phyloP scores from a whole-genome alignment of 1,284 basidiomycete genomes.

The Apiotrichum gamsii region DNA sequence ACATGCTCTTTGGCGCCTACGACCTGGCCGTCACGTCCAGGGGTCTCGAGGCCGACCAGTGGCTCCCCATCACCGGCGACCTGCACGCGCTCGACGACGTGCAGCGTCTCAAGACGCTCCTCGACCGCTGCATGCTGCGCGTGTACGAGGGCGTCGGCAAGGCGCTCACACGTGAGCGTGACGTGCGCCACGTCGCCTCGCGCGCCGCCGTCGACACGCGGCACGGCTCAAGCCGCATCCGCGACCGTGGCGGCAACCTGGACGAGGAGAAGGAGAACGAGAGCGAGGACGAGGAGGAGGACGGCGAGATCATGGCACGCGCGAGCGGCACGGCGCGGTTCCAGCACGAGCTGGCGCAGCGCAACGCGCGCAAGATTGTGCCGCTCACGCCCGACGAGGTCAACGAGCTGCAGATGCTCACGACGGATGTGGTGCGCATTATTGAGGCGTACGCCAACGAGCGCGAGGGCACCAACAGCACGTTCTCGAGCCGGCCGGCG shows the following conservation, averaged over 20 bases:
- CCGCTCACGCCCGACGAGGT: conserved; percentile 61
- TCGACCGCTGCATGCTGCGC: conserved; percentile 80
- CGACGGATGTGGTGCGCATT: conserved; percentile 64
- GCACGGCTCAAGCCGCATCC: conserved; percentile 21
- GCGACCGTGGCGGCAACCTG: conserved; percentile 23
- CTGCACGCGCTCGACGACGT: conserved; percentile 74
- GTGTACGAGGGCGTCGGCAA: conserved; percentile 80
- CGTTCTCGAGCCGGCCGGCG: conserved; percentile 20
- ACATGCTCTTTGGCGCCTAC: conserved; percentile 87
- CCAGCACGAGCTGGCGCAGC: conserved; percentile 13
- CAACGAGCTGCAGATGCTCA: conserved; percentile 66
- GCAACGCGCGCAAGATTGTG: conserved; percentile 19
- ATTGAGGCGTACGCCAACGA: conserved; percentile 49
- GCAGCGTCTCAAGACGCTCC: conserved; percentile 70
- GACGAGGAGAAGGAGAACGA: conserved; percentile 51
- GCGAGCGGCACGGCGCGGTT: conserved; percentile 4
- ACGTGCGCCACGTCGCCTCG: conserved; percentile 23
- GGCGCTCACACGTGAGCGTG: conserved; percentile 26
- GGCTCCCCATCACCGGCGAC: conserved; percentile 80
- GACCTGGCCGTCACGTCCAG: conserved; percentile 61
- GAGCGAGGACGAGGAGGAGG: conserved; percentile 56
- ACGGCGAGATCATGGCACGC: conserved; percentile 18
- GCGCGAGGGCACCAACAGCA: conserved; percentile 28
- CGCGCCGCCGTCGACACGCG: conserved; percentile 18
- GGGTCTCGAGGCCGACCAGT: conserved; percentile 79